Evolutionary conservation across 352 stramenopile genomes (phyloP).

Genomic region (Phytophthora lateralis): DNA sequence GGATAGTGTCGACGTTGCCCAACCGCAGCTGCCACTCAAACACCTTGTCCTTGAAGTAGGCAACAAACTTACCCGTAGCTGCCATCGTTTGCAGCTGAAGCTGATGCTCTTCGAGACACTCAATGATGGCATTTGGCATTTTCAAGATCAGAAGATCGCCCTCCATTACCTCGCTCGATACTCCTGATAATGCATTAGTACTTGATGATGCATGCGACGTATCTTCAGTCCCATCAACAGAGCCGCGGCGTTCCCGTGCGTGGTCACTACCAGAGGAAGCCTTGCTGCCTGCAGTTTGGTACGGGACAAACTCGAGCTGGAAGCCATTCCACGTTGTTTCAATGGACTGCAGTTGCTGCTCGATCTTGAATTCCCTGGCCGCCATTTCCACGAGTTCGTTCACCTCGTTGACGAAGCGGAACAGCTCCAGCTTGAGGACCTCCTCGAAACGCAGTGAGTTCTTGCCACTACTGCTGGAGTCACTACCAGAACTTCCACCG

Average conservation of each 20-base stretch:
- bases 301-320: slow-evolving; percentile 91
- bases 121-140: slow-evolving; percentile 91
- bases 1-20: slow-evolving; percentile 91
- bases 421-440: slow-evolving; percentile 92
- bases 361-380: slow-evolving; percentile 97
- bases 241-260: slow-evolving; percentile 1
- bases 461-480: slow-evolving; percentile 15
- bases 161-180: slow-evolving; percentile 41
- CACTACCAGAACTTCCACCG: slow-evolving; percentile 10
- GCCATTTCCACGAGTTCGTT: slow-evolving; percentile 95
- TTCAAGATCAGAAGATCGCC: slow-evolving; percentile 91
- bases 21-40: slow-evolving; percentile 93
- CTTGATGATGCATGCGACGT: slow-evolving; percentile 2
- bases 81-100: slow-evolving; percentile 96
- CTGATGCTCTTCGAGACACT: slow-evolving; percentile 95
- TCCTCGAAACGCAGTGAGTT: slow-evolving; percentile 88
- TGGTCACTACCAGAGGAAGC: slow-evolving; percentile 7
- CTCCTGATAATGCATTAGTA: slow-evolving; percentile 8
- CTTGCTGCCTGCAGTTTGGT: slow-evolving; percentile 72
- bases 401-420: slow-evolving; percentile 93
- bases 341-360: slow-evolving; percentile 95
- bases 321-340: slow-evolving; percentile 91
- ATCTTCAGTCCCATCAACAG: slow-evolving; percentile 3
- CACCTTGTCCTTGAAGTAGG: slow-evolving; percentile 96
- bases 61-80: slow-evolving; percentile 96